These are phyloP conservation scores for Eucalyptus curtisii DNA, from an alignment of 345 rosid species.

Conservation along the genomic window DNA sequence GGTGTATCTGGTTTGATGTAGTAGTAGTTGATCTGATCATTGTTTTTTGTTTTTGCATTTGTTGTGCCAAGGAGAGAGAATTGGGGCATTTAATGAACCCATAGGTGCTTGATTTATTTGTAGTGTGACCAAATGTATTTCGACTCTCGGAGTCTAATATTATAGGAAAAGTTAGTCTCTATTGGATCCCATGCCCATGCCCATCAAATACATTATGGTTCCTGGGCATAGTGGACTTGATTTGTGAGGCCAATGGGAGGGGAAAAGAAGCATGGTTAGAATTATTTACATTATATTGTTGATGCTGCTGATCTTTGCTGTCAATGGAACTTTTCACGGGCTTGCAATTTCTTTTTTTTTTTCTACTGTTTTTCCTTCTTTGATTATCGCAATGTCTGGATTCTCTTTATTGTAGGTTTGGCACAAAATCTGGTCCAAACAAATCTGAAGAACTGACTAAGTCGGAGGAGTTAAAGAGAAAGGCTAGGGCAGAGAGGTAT, in stretches of 20 bases:
- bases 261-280: not conserved
- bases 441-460: constrained; percentile 36
- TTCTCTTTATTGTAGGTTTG: constrained; percentile 45
- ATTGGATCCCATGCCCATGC: not conserved
- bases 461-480: constrained; percentile 77
- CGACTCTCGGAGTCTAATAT: not conserved
- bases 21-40: not conserved
- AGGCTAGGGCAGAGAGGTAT: constrained; percentile 94
- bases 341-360: not conserved
- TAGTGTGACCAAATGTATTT: not conserved
- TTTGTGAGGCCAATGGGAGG: not conserved
- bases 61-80: not conserved
- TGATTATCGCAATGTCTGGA: not conserved
- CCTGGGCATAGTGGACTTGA: not conserved
- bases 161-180: not conserved
- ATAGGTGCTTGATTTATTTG: not conserved
- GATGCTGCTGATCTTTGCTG: not conserved
- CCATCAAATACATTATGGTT: not conserved
- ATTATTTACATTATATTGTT: not conserved
- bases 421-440: constrained; percentile 21
- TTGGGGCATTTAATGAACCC: not conserved
- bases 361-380: not conserved
- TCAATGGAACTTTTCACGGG: not conserved
- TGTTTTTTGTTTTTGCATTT: not conserved
- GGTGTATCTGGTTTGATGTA: not conserved